Percentiles rank a stretch among this genome's conserved stretches.
These are phyloP conservation scores for Ceratobasidium papillatum DNA, from an alignment of 1,284 basidiomycete species.

Conservation along the genomic window DNA sequence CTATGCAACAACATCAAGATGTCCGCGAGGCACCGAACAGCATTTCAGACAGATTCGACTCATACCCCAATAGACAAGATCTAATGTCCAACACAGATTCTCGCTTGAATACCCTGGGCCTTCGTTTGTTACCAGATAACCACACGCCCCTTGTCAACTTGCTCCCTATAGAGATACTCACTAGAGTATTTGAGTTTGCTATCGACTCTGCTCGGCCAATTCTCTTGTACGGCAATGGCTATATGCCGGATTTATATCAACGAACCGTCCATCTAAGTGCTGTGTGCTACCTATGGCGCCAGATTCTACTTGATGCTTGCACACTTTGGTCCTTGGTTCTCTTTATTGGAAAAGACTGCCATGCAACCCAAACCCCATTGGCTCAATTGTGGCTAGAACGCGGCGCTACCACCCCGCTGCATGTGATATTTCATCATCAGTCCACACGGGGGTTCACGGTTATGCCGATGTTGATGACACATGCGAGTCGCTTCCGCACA, in stretches of 20 bases:
- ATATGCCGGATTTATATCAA: background rate
- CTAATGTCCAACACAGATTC: no score
- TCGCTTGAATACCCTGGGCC: no score
- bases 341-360: background rate
- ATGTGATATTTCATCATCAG: background rate
- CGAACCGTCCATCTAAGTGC: background rate
- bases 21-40: no score
- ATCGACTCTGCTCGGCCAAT: background rate
- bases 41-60: no score
- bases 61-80: no score
- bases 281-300: background rate
- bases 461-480: background rate
- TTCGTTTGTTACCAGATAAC: no score
- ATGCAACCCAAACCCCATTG: background rate
- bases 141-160: background rate
- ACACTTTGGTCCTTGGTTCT: background rate
- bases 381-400: background rate
- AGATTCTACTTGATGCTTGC: background rate
- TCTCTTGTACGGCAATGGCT: background rate
- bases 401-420: background rate
- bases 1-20: no score
- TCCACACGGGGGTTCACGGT: no score
- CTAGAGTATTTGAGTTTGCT: background rate
- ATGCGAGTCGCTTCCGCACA: slow-evolving; percentile 4
- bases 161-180: background rate